phyloP scores from a whole-genome alignment of 2,329 filamentous ascomycete species.

The Clonostachys rhizophaga region DNA sequence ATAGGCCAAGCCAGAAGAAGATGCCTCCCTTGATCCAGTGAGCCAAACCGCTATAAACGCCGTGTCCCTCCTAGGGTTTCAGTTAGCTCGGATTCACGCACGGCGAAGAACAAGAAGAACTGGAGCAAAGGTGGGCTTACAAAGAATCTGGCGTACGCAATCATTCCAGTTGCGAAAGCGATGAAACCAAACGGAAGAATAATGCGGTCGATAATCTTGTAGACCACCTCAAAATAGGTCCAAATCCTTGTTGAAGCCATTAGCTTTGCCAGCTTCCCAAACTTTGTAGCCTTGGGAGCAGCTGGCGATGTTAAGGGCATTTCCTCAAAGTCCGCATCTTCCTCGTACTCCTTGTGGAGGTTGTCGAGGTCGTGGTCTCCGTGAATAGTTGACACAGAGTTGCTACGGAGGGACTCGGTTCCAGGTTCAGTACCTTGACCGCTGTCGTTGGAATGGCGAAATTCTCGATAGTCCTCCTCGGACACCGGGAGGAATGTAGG shows the following conservation, averaged over 20 bases:
- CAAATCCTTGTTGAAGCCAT: constrained; percentile 53
- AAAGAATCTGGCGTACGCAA: constrained; percentile 79
- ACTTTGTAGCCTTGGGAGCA: constrained; percentile 22
- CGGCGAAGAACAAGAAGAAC: constrained; percentile 1
- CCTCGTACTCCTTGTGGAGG: constrained; percentile 41
- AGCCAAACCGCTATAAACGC: constrained; percentile 79
- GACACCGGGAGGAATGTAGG: neutral
- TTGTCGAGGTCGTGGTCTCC: constrained; percentile 38
- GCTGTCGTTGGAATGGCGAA: constrained; percentile 66
- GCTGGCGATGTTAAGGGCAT: constrained; percentile 16
- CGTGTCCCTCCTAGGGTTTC: constrained; percentile 51
- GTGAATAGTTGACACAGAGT: constrained; percentile 54
- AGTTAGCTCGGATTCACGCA: too few relatives aligned
- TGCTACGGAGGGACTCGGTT: constrained; percentile 62
- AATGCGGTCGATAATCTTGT: constrained; percentile 68
- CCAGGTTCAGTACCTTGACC: constrained; percentile 70
- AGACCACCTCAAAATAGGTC: constrained; percentile 52
- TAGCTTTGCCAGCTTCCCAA: constrained; percentile 48
- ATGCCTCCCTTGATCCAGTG: constrained; percentile 94
- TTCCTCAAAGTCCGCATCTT: constrained; percentile 34
- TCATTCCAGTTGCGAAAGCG: constrained; percentile 65
- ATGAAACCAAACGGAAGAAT: constrained; percentile 77
- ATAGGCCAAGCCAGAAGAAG: constrained; percentile 88
- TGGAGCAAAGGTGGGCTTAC: constrained; percentile 44
- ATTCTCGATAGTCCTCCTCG: constrained; percentile 29